A percentile compares a stretch with the other conserved stretches of the same genome.
Evolutionary conservation across 139 green algal species (phyloP).

Genomic region (Haematococcus sp.): DNA sequence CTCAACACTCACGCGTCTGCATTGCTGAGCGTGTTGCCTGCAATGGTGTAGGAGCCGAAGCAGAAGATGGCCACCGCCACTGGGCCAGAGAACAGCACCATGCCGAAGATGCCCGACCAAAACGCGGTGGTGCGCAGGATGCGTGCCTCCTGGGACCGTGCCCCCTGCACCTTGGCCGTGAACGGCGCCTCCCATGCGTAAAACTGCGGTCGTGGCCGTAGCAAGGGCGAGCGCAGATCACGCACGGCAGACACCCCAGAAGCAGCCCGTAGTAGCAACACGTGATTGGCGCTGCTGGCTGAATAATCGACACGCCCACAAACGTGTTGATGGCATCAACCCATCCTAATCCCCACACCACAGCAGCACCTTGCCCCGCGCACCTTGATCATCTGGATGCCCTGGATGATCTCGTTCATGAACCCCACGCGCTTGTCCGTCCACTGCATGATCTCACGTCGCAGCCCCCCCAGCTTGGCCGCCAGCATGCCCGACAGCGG

Average conservation of each 20-base stretch:
- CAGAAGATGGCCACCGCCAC: constrained; percentile 74
- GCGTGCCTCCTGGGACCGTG: constrained; percentile 46
- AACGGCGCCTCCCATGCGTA: constrained; percentile 26
- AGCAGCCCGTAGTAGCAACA: too few relatives aligned
- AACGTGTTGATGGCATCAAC: too few relatives aligned
- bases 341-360: too few relatives aligned
- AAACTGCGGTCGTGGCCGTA: constrained; percentile 2
- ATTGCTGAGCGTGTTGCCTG: constrained; percentile 40
- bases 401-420: constrained; percentile 85
- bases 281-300: too few relatives aligned
- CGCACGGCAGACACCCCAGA: too few relatives aligned
- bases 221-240: too few relatives aligned
- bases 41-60: constrained; percentile 77
- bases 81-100: constrained; percentile 76
- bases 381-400: constrained; percentile 45
- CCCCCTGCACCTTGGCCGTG: constrained; percentile 6
- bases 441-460: constrained; percentile 69
- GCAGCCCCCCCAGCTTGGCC: constrained; percentile 57
- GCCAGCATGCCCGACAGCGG: constrained; percentile 68
- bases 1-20: constrained; percentile 15
- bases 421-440: constrained; percentile 87
- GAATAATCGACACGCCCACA: too few relatives aligned
- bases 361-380: too few relatives aligned
- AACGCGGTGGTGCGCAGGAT: constrained; percentile 42
- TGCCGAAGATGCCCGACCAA: constrained; percentile 66